A percentile compares a stretch with the other conserved stretches of the same genome.
Evolutionary conservation across 2,329 filamentous ascomycete species (phyloP).

Genomic region (Epichloe gansuensis): DNA sequence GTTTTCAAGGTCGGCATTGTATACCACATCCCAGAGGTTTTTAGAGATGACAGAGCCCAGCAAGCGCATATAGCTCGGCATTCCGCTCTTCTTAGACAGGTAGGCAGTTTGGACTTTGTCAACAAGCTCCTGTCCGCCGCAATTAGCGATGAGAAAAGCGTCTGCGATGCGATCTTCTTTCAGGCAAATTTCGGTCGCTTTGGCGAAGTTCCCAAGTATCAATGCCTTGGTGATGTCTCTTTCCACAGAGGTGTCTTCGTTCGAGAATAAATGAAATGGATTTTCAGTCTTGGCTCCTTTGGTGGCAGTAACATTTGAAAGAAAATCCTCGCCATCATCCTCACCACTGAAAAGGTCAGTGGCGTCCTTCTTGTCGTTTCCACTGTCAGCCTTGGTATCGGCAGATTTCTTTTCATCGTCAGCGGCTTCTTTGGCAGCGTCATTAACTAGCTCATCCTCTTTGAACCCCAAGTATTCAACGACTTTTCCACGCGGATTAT

Average conservation of each 20-base stretch:
- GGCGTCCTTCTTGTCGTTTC: conserved; percentile 44
- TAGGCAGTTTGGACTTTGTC: conserved; percentile 91
- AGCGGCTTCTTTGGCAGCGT: conserved; percentile 24
- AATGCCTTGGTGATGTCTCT: conserved; percentile 77
- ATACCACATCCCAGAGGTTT: conserved; percentile 95
- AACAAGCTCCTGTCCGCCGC: conserved; percentile 82
- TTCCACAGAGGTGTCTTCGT: conserved; percentile 73
- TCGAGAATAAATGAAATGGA: conserved; percentile 81
- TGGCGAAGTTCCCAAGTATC: conserved; percentile 82
- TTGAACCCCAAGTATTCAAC: conserved; percentile 84
- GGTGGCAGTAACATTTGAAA: conserved; percentile 71
- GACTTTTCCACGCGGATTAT: conserved; percentile 75
- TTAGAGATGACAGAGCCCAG: conserved; percentile 87
- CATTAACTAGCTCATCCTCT: conserved; percentile 42
- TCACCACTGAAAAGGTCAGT: conserved; percentile 67
- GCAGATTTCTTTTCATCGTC: conserved; percentile 15
- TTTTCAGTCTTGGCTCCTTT: conserved; percentile 90
- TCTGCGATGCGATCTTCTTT: conserved; percentile 86
- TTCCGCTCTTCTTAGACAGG: conserved; percentile 66
- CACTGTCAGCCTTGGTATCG: conserved; percentile 21
- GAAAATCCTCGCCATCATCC: conserved; percentile 66
- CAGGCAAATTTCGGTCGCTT: conserved; percentile 78
- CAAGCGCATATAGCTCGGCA: conserved; percentile 84
- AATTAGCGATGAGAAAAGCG: conserved; percentile 96
- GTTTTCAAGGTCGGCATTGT: conserved; percentile 83